These are phyloP conservation scores for Capsella rubella DNA, from an alignment of 441 rosid species.

Conservation along the genomic window DNA sequence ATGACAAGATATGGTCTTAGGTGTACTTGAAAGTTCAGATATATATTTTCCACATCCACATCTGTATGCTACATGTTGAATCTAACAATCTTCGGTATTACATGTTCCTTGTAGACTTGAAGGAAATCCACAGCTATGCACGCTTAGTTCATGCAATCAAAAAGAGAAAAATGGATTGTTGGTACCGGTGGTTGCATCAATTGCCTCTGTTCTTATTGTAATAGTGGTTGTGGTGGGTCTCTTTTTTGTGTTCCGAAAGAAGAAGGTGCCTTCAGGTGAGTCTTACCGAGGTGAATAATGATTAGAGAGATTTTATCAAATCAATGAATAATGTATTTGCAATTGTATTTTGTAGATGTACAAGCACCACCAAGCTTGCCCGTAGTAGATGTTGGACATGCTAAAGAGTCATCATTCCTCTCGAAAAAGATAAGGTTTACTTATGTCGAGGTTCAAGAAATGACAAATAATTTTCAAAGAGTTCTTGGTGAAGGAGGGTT, in stretches of 20 bases:
- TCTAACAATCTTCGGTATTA: neutral
- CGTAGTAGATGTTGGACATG: neutral
- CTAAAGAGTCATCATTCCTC: conserved; percentile 9
- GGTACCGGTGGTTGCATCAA: conserved; percentile 24
- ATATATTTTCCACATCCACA: neutral
- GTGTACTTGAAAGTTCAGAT: neutral
- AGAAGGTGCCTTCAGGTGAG: conserved; percentile 30
- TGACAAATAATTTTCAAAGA: conserved; percentile 44
- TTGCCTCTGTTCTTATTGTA: conserved; percentile 15
- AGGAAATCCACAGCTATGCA: conserved; percentile 35
- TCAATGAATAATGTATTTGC: neutral
- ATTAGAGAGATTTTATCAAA: neutral
- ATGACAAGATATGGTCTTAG: neutral
- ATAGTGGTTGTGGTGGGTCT: conserved; percentile 26
- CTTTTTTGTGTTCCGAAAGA: conserved; percentile 27
- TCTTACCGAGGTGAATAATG: neutral
- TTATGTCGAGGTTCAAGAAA: conserved; percentile 41
- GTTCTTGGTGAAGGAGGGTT: conserved; percentile 58
- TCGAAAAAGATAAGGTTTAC: conserved; percentile 39
- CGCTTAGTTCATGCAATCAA: conserved; percentile 13
- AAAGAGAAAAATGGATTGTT: conserved; percentile 4
- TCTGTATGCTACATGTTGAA: neutral
- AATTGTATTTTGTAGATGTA: neutral
- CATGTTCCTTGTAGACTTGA: conserved; percentile 25
- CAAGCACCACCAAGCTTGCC: conserved; percentile 11